Percentiles rank a stretch among this genome's conserved stretches.
These are phyloP conservation scores for Cajanus cajan DNA, from an alignment of 306 rosid genomes.

Conservation along the genomic window DNA sequence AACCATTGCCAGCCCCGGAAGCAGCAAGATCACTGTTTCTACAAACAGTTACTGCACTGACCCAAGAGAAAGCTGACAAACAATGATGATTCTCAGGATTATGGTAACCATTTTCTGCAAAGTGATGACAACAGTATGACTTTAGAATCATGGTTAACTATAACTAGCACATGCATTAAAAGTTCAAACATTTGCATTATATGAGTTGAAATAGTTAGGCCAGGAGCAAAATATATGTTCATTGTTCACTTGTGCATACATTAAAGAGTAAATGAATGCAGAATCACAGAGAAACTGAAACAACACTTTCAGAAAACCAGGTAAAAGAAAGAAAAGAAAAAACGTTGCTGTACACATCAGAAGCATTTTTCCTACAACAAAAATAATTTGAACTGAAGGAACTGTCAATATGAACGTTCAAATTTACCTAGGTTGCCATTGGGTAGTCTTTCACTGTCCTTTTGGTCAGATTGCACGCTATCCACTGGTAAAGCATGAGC, in stretches of 20 bases:
- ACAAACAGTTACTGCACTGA: slow-evolving; percentile 76
- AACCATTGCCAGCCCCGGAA: slow-evolving; percentile 95
- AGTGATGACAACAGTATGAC: slow-evolving; percentile 24
- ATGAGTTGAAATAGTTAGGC: neutral
- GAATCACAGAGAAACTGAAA: neutral
- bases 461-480: slow-evolving; percentile 40
- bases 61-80: slow-evolving; percentile 73
- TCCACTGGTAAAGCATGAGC: slow-evolving; percentile 62
- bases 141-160: slow-evolving; percentile 21
- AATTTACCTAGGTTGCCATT: slow-evolving; percentile 65
- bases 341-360: neutral
- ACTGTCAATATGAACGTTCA: no score
- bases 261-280: neutral
- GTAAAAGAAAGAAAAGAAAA: neutral
- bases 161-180: neutral
- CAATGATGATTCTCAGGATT: slow-evolving; percentile 38
- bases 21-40: slow-evolving; percentile 90
- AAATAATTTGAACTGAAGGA: slow-evolving; percentile 8
- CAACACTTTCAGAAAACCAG: neutral
- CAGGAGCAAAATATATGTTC: neutral
- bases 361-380: neutral
- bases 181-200: neutral
- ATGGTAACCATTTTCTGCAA: slow-evolving; percentile 67
- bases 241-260: neutral
- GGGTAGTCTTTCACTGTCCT: slow-evolving; percentile 50